Base-by-base conservation (phyloP, 495 filamentous ascomycete genomes). In the Aspergillus avenaceus region DNA sequence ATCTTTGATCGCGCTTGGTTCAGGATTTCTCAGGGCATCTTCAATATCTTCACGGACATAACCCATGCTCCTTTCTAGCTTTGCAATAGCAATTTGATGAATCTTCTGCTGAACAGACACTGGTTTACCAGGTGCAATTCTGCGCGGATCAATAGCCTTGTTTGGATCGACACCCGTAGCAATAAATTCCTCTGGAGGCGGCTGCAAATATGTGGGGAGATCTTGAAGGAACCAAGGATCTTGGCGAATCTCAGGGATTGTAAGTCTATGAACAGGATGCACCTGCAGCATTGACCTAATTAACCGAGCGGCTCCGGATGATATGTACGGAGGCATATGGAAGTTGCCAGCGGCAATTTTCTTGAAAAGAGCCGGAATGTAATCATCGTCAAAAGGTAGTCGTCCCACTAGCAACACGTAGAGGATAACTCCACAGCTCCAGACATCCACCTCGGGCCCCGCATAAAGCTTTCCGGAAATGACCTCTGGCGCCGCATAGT, bases 361-460 rank as follows among this genome's bases (percentile, higher is more conserved):
- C 69, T 86, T 87, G 69, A 92, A 92, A 11, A 92, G 70, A 19
- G 87, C 82, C 2, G 88, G 88, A 47, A 92, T 92, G 62, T 96
- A 95, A 53, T 98, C 93, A 64, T 98, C 95, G 67, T 98, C 95
- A 61, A 98, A 98, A 8, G 93, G 93, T 23, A 98, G 74, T 29
- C 91, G 78, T 43, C 93, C 93, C 38, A 92, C 90, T 22, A 98
- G 77, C 56, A 98, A 73, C 46, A 98, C 93, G 62, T 97, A 98
- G 45, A 98, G 78, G 56, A 98, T 98, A 56, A 98, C 95, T 60
- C 93, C 93, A 62, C 92, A 97, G 70, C 93, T 97, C 93, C 93
- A 98, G 8, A 98, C 95, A 66, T 98, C 93, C 37, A 98, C 93
- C 67, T 98, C 93, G 2, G 95, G 93, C 2, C 93, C 93, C 22